Evolutionary conservation across 179 eudicot genomes (phyloP), one percentile per base, ranked within the genome.

Genomic region (Amaranthus tricolor): DNA sequence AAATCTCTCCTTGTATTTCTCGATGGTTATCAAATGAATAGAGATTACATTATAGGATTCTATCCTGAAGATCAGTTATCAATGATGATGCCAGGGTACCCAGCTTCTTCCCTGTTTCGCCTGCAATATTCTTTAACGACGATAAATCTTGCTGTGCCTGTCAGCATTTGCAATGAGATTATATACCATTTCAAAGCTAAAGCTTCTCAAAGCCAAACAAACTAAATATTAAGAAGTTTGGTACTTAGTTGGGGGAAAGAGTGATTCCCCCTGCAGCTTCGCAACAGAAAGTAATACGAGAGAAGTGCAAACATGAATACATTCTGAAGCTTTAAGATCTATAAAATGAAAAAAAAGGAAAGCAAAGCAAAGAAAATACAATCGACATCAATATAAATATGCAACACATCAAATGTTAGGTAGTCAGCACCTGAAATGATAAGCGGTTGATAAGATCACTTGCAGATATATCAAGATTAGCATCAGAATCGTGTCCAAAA

Each of bases 111-210:
- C 98, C 97, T 6, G 97, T 89, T 83, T 94, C 98, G 73, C 98
- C 98, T 0, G 98, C 98, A 44, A 92, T 94, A 73, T 86, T 89
- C 85, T 90, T 94, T 67, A 94, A 84, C 16, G 98, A 94, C 9
- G 98, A 90, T 62, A 94, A 70, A 81, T 94, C 98, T 78, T 94
- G 97, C 75, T 92, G 97, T 71, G 98, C 98, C 98, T 94, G 88
- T 61, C 49, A 31, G 40, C 2, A 31, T 31, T 31, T 49, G 54
- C n/a, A 69, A 62, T 67, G 44, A 71, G 48, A 16, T 51, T 9
- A 21, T 21, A 9, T 31, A 31, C 40, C 11, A 1, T 17, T 5
- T 19, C 11, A 0, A 10, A 4, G 6, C 0, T 48, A 9, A 10
- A 31, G 40, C 40, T 31, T 31, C 40, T 31, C 40, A 31, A 31